Base-by-base conservation (phyloP, 371 early-diverging fungal genomes). In the Chytridium lagenaria region DNA sequence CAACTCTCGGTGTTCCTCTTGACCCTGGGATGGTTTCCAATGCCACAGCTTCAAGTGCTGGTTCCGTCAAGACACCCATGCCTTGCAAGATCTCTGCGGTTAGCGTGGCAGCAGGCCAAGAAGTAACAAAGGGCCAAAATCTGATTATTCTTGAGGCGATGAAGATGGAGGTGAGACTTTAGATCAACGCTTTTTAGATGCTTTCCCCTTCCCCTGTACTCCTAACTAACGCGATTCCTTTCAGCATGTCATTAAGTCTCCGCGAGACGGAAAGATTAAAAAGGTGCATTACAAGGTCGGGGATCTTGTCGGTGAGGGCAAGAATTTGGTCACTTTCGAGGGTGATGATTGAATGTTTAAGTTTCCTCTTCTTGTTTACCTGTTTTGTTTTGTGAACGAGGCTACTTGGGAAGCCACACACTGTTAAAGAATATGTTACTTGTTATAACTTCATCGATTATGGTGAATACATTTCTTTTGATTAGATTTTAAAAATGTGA, bases 71-170 rank as follows among this genome's bases (percentile, higher is more conserved):
- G 66, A 92, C 97, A 22, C 98, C 98, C 7, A 97, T 98, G 98
- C 95, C 97, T 12, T 94, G 97, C 86, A 96, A 94, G 85, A 95
- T 98, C 68, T 91, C 94, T 5, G 92, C 93, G 79, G 90, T 97
- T 0, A 40, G 44, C 28, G 80, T 94, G 22, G 85, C 90, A 65
- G 84, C 90, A 19, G 98, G 97, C 26, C 91, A 94, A 59, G 81
- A 80, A 39, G 94, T 98, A n/a, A 86, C 88, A 64, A 92, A 93
- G 81, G 96, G 93, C 33, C 86, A 90, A 51, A 86, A 91, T 23
- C 80, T 98, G 59, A 81, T 97, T 0, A 87, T 98, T 33, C 84
- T 98, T 50, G 98, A 98, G 77, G 98, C 98, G 26, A 98, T 98
- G 98, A 98, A 98, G 87, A 98, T 98, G 98, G 97, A 97, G 89